Base-by-base conservation (phyloP, 2,329 filamentous ascomycete species). In the Orbilia oligospora region DNA sequence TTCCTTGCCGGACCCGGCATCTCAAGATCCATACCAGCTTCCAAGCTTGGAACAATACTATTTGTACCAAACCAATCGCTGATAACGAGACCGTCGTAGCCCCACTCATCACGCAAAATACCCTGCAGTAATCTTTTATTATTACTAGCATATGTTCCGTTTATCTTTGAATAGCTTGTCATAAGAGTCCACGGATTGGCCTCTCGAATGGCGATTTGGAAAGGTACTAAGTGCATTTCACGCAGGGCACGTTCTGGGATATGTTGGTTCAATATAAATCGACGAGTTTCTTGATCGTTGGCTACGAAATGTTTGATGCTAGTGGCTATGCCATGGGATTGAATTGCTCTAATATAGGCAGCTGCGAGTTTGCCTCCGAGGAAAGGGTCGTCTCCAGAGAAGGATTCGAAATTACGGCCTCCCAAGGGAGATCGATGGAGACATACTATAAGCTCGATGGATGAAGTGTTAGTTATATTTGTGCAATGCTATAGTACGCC, bases 291-390 rank as follows among this genome's bases (percentile, higher is more conserved):
- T 81, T 89, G 88, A 81, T 90, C 89, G 79, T 90, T 90, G 83
- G 88, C 89, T 20, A 89, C 86, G 82, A 89, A 90, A 82, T 90
- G 89, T 84, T 90, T 90, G 76, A 89, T 85, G 1, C 87, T 88
- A 2, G 89, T 88, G 81, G 87, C 86, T 41, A 90, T 86, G 9
- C 88, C 88, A 18, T 85, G 88, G 76, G 85, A 86, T 83, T 90
- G 87, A 66, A 90, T 89, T 14, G 88, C 88, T 49, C 85, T 85
- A 44, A 89, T 85, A 33, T 89, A 84, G 33, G 87, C 86, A 6
- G 87, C 87, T 1, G 88, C 87, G 9, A 87, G 87, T 16, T 88
- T 84, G 0, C 89, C 88, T 24, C 88, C 86, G 24, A 90, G 85
- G 81, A 89, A 86, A 12, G 88, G 88, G 80, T 90, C 89, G 81